A percentile compares a stretch with the other conserved stretches of the same genome.
Conservation (phyloP, 257 asterid genomes). For the Salvia miltiorrhiza region DNA sequence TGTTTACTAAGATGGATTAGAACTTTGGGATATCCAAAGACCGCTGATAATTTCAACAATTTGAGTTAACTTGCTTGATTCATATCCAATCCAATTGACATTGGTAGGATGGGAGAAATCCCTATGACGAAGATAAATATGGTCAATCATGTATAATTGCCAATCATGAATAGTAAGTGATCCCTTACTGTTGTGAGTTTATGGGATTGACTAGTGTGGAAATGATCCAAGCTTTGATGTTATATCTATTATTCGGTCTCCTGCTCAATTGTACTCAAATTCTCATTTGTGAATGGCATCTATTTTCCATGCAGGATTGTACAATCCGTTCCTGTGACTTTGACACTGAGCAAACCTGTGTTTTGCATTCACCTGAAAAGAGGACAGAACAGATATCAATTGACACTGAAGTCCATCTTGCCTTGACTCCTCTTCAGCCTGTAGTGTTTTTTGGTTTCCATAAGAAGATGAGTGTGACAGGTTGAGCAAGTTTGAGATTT, state of each 20-base stretch:
- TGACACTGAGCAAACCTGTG: slow-evolving; percentile 94
- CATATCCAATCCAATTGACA: no score
- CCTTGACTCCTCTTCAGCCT: slow-evolving; percentile 96
- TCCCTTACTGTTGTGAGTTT: neutral
- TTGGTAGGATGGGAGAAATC: no score
- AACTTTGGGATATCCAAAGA: no score
- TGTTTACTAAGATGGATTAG: no score
- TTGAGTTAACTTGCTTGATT: no score
- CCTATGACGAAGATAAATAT: no score
- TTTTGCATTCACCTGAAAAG: slow-evolving; percentile 97
- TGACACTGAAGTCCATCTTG: slow-evolving; percentile 98
- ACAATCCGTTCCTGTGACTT: slow-evolving; percentile 97
- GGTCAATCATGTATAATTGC: no score
- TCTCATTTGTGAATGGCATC: slow-evolving; percentile 23
- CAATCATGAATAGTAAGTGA: no score
- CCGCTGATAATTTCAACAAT: no score
- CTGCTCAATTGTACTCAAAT: slow-evolving; percentile 10
- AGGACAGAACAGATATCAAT: slow-evolving; percentile 84
- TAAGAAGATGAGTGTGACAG: slow-evolving; percentile 98
- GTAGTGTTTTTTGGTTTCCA: slow-evolving; percentile 97
- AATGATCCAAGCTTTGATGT: slow-evolving; percentile 16
- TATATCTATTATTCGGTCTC: neutral
- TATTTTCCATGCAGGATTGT: slow-evolving; percentile 64
- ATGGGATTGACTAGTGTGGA: slow-evolving; percentile 1
- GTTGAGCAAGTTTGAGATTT: slow-evolving; percentile 33